phyloP scores from a whole-genome alignment of 75 land plant genomes.

The Selaginella moellendorffii region DNA sequence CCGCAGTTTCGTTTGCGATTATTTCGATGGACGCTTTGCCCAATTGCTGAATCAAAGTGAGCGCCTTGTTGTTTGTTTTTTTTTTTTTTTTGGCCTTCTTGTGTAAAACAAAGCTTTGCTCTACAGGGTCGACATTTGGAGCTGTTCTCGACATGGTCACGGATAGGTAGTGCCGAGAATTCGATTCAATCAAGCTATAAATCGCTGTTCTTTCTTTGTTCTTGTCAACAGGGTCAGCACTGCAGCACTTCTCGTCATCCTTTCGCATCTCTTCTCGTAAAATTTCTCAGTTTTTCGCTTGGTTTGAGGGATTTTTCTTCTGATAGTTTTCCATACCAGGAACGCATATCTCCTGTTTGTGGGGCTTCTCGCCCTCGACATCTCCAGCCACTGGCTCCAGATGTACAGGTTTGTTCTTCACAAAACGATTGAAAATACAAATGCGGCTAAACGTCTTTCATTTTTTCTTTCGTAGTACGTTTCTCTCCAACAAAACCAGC shows the following conservation, averaged over 20 bases:
- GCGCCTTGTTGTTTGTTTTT: not conserved
- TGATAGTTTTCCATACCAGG: not conserved
- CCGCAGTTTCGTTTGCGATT: constrained; percentile 89
- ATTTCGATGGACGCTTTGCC: constrained; percentile 91
- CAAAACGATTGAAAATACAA: too few relatives aligned
- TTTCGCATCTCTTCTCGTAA: constrained; percentile 77
- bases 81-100: not conserved
- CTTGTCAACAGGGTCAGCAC: constrained; percentile 73
- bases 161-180: constrained; percentile 96
- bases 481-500: constrained; percentile 76
- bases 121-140: constrained; percentile 94
- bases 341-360: constrained; percentile 26
- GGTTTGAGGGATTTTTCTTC: constrained; percentile 1
- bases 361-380: constrained; percentile 77
- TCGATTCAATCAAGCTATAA: not conserved
- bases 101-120: not conserved
- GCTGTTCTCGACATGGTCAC: constrained; percentile 99
- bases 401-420: constrained; percentile 68
- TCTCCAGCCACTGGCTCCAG: constrained; percentile 94
- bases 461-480: constrained; percentile 41
- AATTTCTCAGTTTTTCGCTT: not conserved
- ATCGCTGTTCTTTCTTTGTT: not conserved
- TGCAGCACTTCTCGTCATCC: constrained; percentile 79
- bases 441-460: not conserved
- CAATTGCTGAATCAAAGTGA: constrained; percentile 91